Evolutionary conservation across 2,329 filamentous ascomycete genomes (phyloP).

Genomic region (Ceratocystis lukuohia): DNA sequence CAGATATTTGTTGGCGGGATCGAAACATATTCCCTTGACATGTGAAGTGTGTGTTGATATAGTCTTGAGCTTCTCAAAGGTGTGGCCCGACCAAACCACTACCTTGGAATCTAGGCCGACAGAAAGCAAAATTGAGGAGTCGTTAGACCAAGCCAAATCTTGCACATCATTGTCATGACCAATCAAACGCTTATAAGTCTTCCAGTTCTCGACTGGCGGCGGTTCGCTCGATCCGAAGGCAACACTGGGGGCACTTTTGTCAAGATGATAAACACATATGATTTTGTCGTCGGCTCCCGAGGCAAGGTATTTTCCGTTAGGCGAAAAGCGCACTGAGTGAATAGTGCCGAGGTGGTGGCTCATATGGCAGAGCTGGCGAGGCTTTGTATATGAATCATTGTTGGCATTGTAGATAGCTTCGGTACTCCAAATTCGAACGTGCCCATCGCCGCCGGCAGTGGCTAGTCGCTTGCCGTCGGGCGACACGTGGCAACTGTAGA

Average conservation of each 20-base stretch:
- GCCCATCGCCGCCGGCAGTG: constrained; percentile 91
- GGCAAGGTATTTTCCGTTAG: constrained; percentile 86
- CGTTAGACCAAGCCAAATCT: constrained; percentile 90
- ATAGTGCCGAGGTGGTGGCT: constrained; percentile 97
- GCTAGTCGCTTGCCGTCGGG: constrained; percentile 84
- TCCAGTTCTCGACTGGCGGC: constrained; percentile 94
- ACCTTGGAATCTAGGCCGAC: constrained; percentile 96
- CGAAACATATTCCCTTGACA: constrained; percentile 97
- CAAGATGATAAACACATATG: constrained; percentile 89
- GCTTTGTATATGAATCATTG: constrained; percentile 56
- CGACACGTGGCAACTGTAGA: constrained; percentile 95
- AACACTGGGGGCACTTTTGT: constrained; percentile 64
- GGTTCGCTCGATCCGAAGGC: constrained; percentile 81
- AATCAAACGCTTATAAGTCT: constrained; percentile 81
- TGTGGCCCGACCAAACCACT: constrained; percentile 95
- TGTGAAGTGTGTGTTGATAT: constrained; percentile 88
- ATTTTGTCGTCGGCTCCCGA: constrained; percentile 98
- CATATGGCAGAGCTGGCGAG: constrained; percentile 92
- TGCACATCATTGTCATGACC: constrained; percentile 98
- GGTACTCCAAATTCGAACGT: constrained; percentile 95
- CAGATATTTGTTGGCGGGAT: constrained; percentile 98
- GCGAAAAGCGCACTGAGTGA: constrained; percentile 91
- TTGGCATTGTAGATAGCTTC: constrained; percentile 78
- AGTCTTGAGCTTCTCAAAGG: constrained; percentile 95
- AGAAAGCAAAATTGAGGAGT: constrained; percentile 89